Conservation (phyloP, 108 stramenopile species). For the Skeletonema marinoi region DNA sequence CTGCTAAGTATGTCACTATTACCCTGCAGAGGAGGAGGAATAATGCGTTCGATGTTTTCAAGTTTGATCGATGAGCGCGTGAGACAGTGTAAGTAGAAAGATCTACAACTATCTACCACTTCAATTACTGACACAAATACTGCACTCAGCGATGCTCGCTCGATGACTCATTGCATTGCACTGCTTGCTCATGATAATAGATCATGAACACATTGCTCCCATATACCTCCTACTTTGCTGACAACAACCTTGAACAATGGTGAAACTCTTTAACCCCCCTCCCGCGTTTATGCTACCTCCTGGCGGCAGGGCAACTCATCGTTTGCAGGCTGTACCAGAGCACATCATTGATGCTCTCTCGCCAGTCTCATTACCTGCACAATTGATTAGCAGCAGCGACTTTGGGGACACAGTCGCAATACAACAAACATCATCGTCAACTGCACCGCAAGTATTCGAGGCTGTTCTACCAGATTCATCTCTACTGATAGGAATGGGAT, state of each 20-base stretch:
- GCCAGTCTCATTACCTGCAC: neutral
- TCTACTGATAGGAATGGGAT: slow-evolving; percentile 61
- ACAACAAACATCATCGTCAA: neutral
- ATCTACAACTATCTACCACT: too few relatives aligned
- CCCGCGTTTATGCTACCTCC: neutral
- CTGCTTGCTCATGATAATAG: too few relatives aligned
- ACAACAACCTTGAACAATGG: neutral
- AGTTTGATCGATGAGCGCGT: too few relatives aligned
- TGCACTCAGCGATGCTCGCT: too few relatives aligned
- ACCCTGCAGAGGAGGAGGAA: too few relatives aligned
- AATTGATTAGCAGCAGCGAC: neutral
- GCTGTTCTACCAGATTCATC: slow-evolving; percentile 56
- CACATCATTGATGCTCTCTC: neutral
- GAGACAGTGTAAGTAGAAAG: too few relatives aligned
- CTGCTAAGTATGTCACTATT: too few relatives aligned
- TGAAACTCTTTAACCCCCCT: neutral
- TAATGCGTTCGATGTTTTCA: too few relatives aligned
- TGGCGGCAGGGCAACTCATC: neutral
- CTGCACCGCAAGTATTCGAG: slow-evolving; percentile 43
- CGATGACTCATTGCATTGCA: too few relatives aligned
- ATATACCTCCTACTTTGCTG: too few relatives aligned
- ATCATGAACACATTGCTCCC: too few relatives aligned
- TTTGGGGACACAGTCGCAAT: neutral
- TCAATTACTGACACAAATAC: too few relatives aligned
- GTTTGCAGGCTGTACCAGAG: neutral